Evolutionary conservation across 148 eudicot species (phyloP), one percentile per base, ranked within the genome.

Genomic region (Polygonum maritimum): DNA sequence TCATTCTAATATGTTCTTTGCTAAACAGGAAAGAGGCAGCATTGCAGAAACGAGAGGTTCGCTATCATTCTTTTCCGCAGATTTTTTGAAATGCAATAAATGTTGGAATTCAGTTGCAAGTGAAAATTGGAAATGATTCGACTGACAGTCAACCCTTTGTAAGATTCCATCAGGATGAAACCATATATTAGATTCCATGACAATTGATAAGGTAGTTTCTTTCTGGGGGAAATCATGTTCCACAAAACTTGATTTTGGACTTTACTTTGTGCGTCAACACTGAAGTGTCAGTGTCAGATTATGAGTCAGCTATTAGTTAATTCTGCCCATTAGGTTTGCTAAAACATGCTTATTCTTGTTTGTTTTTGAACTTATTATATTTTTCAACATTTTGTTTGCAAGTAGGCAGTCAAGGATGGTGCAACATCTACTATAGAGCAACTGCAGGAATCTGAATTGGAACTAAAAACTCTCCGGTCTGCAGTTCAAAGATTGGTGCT

Each of bases 31-130:
- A 92, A 86, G 93, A 94, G 82, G 97, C 98, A 76, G 95, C 89
- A 33, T 79, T 94, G 80, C 98, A 92, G 80, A 92, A 94, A 86
- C 81, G 98, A 80, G 98, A 94, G 98, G 98, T 94, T 51, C 78
- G 88, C 73, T 69, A 51, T 40, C 12, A 58, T 16, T 40, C 35
- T 67, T 69, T 48, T 13, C 39, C 45, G 48, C 10, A 35, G 5
- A 38, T 31, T 60, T 60, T 5, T 60, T 60, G 26, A 60, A 60
- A 48, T 48, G 16, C 3, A 48, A 48, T 16, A 48, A 10, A 9
- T 48, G 3, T 48, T 3, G 52, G 52, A 48, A 1, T 48, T 48
- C 13, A 14, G 12, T 48, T 48, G 52, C 52, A 48, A 48, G 52
- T 48, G 52, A 48, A 48, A 48, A 48, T 48, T 12, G 11, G 52